Base-by-base conservation (phyloP, 352 stramenopile species). In the Globisporangium apiculatum region DNA sequence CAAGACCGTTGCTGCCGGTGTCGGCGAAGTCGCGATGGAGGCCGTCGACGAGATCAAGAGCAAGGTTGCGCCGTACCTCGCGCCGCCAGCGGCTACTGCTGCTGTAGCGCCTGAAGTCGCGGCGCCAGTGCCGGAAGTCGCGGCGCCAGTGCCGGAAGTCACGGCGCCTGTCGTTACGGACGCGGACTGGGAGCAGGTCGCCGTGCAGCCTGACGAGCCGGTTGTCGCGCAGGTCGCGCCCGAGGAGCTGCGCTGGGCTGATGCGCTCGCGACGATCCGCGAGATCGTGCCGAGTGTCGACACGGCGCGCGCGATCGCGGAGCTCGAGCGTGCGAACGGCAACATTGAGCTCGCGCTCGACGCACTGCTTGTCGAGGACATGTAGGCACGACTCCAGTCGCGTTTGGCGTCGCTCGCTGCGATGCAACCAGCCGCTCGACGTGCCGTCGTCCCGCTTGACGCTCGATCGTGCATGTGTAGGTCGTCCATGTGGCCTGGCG, bases 291-390 rank as follows among this genome's bases (percentile, higher is more conserved):
- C 84, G 0, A 67, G 65, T 15, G 77, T 76, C 9, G 73, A 88
- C 31, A 61, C 74, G 9, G 54, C 57, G 15, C 43, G 62, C 36
- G 61, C 83, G 38, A 80, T 92, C 56, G 75, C 82, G 45, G 71
- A 71, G 60, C 69, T 94, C 53, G 82, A 92, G 72, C 77, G 83
- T 59, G 83, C 70, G 66, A 83, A 90, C 53, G 83, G 83, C 62
- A 84, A 91, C 58, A 72, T 93, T 43, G 66, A 87, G 57, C 73
- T 89, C 11, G 83, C 87, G 42, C 31, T 91, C n/a, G 88, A 93
- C 68, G 64, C 76, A 12, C 40, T 43, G 40, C 55, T 91, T 37
- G 84, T 89, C 69, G 78, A 87, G 56, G 69, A 86, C 58, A 71
- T 77, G 68, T 86, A 88, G 70, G 48, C 17, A 9, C 24, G 24